Percentiles rank a stretch among this genome's conserved stretches.
phyloP scores from a whole-genome alignment of 495 filamentous ascomycete species.

The Penicillium atrosanguineum region DNA sequence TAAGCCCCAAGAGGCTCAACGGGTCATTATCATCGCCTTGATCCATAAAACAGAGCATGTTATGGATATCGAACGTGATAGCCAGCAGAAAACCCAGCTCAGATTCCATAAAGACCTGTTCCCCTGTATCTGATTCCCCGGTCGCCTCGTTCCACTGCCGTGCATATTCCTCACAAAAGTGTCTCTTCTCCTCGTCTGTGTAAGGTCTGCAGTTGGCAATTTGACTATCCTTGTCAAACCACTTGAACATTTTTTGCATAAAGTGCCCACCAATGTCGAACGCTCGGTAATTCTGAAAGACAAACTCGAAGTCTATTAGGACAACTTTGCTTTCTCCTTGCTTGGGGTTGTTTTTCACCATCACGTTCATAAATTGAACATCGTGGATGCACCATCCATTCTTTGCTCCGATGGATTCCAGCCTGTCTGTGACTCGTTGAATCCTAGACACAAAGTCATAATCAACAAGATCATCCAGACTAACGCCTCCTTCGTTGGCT shows the following conservation, averaged over 20 bases:
- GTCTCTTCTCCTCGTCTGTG: slow-evolving; percentile 29
- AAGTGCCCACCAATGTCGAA: slow-evolving; percentile 36
- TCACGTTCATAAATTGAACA: slow-evolving; percentile 30
- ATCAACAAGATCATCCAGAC: slow-evolving; percentile 24
- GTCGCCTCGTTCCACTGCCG: slow-evolving; percentile 24
- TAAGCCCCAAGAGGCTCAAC: slow-evolving; percentile 25
- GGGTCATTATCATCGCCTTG: slow-evolving; percentile 23
- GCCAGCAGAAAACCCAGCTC: slow-evolving; percentile 29
- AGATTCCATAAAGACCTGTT: slow-evolving; percentile 28
- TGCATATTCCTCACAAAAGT: slow-evolving; percentile 31
- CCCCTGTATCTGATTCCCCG: slow-evolving; percentile 28
- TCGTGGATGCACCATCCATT: slow-evolving; percentile 33
- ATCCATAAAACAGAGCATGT: slow-evolving; percentile 33
- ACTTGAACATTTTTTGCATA: slow-evolving; percentile 37
- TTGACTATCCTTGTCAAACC: slow-evolving; percentile 31
- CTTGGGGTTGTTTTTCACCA: slow-evolving; percentile 25
- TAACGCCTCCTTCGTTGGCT: slow-evolving; percentile 25
- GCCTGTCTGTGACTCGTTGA: slow-evolving; percentile 14
- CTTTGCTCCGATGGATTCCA: slow-evolving; percentile 25
- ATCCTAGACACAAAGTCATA: slow-evolving; percentile 24
- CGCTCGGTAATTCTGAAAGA: slow-evolving; percentile 30
- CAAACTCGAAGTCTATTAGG: slow-evolving; percentile 34
- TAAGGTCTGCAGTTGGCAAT: slow-evolving; percentile 29
- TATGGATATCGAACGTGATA: slow-evolving; percentile 32
- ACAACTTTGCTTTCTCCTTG: slow-evolving; percentile 25